These are phyloP conservation scores for Dissophora globulifera DNA, from an alignment of 192 early-diverging fungal species.

Conservation along the genomic window DNA sequence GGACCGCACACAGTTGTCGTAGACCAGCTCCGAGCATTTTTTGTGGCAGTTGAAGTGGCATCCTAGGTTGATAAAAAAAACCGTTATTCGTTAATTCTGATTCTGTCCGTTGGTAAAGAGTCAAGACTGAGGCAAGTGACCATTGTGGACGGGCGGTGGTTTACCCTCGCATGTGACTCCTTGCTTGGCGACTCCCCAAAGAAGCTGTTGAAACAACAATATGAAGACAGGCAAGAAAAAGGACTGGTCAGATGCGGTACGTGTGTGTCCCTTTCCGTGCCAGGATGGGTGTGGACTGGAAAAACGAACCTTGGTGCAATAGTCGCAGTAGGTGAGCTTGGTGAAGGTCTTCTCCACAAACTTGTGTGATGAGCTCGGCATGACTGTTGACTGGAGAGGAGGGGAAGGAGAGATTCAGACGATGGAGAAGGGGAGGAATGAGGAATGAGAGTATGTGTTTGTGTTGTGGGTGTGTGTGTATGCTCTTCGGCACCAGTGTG, in stretches of 20 bases:
- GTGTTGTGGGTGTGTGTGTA: too few species aligned
- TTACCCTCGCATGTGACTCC: slow-evolving; percentile 70
- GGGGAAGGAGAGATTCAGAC: background rate
- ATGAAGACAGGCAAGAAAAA: background rate
- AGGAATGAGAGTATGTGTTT: too few species aligned
- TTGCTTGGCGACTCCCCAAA: slow-evolving; percentile 80
- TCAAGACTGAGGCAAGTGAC: too few species aligned
- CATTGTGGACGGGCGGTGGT: too few species aligned
- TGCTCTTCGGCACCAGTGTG: too few species aligned
- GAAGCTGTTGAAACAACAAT: slow-evolving; percentile 33
- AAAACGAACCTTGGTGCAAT: slow-evolving; percentile 60
- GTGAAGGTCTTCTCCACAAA: slow-evolving; percentile 71
- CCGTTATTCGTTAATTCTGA: background rate
- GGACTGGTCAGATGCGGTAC: background rate
- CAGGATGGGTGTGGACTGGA: background rate
- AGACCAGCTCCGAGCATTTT: slow-evolving; percentile 43
- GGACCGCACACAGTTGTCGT: slow-evolving; percentile 37
- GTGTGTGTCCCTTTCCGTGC: background rate
- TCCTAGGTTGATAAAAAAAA: slow-evolving; percentile 4
- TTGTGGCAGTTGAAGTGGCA: slow-evolving; percentile 46
- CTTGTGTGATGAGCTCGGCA: slow-evolving; percentile 55
- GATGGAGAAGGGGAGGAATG: too few species aligned
- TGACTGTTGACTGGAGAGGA: background rate
- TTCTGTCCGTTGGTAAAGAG: background rate
- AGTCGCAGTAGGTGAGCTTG: slow-evolving; percentile 73